Conservation (phyloP, 371 early-diverging fungal genomes). For the Mucor plumbeus region DNA sequence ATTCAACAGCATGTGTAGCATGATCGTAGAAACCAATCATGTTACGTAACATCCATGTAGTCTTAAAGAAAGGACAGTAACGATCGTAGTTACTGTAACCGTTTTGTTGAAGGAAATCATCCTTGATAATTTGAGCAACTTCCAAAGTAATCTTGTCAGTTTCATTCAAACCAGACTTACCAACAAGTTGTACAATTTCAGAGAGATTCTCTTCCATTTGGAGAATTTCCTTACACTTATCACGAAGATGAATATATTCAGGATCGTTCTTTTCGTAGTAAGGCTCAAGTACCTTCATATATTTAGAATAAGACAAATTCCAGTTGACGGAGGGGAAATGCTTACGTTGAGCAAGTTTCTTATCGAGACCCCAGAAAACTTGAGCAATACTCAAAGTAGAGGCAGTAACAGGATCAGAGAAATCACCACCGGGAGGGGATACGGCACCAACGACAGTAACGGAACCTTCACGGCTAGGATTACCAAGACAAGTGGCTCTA, state of each 20-base stretch:
- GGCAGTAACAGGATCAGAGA: conserved; percentile 99
- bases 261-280: conserved; percentile 96
- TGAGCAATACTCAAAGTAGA: conserved; percentile 99
- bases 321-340: conserved; percentile 99
- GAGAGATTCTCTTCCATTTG: conserved; percentile 99
- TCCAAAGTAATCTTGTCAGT: conserved; percentile 99
- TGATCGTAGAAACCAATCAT: conserved; percentile 97
- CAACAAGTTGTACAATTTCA: conserved; percentile 99
- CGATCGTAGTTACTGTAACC: conserved; percentile 99
- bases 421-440: conserved; percentile 99
- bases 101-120: conserved; percentile 99
- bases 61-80: conserved; percentile 99
- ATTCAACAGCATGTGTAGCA: conserved; percentile 94
- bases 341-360: conserved; percentile 99
- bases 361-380: conserved; percentile 99
- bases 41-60: conserved; percentile 98
- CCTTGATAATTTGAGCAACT: conserved; percentile 98
- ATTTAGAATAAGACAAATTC: conserved; percentile 99
- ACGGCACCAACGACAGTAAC: conserved; percentile 99
- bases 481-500: conserved; percentile 95
- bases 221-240: conserved; percentile 97
- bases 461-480: conserved; percentile 94
- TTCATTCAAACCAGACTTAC: conserved; percentile 98
- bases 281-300: conserved; percentile 95
- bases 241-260: conserved; percentile 91